These are phyloP conservation scores for Zygosaccharomyces gambellarensis DNA, from an alignment of 805 yeast species.

Conservation along the genomic window DNA sequence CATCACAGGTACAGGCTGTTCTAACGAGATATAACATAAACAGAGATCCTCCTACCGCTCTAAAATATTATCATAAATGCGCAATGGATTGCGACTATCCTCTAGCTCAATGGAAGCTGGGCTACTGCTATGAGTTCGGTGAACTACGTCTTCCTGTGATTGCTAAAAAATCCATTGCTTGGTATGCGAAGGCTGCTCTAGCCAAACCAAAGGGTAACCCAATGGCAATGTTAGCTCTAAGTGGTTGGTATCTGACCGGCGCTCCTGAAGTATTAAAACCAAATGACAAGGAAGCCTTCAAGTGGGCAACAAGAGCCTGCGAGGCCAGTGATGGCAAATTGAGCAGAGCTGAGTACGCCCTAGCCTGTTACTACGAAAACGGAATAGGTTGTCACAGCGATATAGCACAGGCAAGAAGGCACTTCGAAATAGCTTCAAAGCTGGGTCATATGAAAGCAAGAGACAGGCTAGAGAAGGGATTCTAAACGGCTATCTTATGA, in stretches of 20 bases:
- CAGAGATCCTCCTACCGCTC: slow-evolving; percentile 40
- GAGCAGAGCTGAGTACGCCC: slow-evolving; percentile 60
- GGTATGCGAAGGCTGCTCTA: slow-evolving; percentile 65
- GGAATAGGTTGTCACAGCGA: slow-evolving; percentile 54
- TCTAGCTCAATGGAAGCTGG: slow-evolving; percentile 65
- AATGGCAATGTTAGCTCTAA: slow-evolving; percentile 63
- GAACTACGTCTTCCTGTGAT: slow-evolving; percentile 47
- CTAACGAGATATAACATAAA: slow-evolving; percentile 13
- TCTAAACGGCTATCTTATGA: neutral
- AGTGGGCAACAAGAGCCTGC: slow-evolving; percentile 59
- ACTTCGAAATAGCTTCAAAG: slow-evolving; percentile 57
- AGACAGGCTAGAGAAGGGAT: slow-evolving; percentile 8
- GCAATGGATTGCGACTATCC: slow-evolving; percentile 54
- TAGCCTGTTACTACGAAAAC: slow-evolving; percentile 62
- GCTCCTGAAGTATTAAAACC: slow-evolving; percentile 47
- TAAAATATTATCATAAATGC: slow-evolving; percentile 52
- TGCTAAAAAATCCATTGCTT: slow-evolving; percentile 58
- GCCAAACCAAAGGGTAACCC: slow-evolving; percentile 48
- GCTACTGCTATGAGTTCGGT: slow-evolving; percentile 71
- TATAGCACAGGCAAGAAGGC: slow-evolving; percentile 41
- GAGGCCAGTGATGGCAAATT: slow-evolving; percentile 48
- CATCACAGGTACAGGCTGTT: slow-evolving; percentile 17
- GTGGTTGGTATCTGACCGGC: slow-evolving; percentile 78
- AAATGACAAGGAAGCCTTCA: slow-evolving; percentile 60
- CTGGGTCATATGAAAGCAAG: slow-evolving; percentile 56